Base-by-base conservation (phyloP, 768 basidiomycete genomes). In the Fistulinella prunicolor region DNA sequence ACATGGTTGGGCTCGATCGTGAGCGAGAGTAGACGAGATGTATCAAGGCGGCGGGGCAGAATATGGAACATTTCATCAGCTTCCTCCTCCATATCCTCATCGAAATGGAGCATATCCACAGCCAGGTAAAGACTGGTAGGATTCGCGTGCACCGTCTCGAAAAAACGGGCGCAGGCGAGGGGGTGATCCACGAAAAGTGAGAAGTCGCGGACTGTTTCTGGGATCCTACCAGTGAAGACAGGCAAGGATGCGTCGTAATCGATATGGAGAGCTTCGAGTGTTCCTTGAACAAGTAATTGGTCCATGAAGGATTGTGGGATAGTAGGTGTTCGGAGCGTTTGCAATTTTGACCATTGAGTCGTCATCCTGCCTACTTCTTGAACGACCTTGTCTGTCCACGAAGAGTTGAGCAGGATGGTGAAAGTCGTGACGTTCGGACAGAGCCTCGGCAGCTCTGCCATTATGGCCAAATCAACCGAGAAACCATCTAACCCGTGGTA, bases 401-500 rank as follows among this genome's bases (percentile, higher is more conserved):
- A 46, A 41, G 43, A 44, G 16, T 23, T 17, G 28, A 50, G 41
- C 28, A 16, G 7, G 35, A 51, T 4, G n/a, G 44, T 42, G 37
- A 62, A 62, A 8, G 53, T 56, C 4, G 51, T 52, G 32, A 65
- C 47, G 22, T 57, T 55, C 2, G 60, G 61, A 44, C 60, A 63
- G 21, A 47, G 42, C 3, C 24, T 30, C 2, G 47, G 55, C 22
- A 62, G 13, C 14, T 54, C 50, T 9, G 53, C 49, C 3, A 65
- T 36, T 13, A 54, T 39, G 13, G 45, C 47, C 13, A 43, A 22
- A 40, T 65, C 53, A 5, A 44, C 28, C 0, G 53, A 26, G 17
- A 50, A 42, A n/a, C n/a, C n/a, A n/a, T n/a, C n/a, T 12, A 28
- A 28, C 53, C 49, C 57, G 34, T 45, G 49, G 13, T 46, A 16